Conservation (phyloP, 2,329 filamentous ascomycete species). For the Penicillium janthinellum region DNA sequence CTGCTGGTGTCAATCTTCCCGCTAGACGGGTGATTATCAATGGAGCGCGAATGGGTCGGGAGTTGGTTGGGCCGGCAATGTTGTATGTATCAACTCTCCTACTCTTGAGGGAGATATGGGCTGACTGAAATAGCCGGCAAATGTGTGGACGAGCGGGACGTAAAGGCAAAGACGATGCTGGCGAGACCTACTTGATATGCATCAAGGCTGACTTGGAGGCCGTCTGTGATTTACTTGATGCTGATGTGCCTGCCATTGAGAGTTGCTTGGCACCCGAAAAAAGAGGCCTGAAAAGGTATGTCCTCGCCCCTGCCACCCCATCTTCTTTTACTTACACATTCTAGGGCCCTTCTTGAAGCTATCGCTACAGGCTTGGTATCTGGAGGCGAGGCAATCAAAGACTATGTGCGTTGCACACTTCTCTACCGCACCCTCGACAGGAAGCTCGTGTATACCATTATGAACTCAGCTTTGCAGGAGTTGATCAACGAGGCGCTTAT, state of each 20-base stretch:
- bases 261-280: conserved; percentile 71
- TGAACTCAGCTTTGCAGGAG: conserved; percentile 62
- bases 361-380: conserved; percentile 69
- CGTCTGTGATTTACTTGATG: conserved; percentile 70
- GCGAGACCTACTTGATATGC: conserved; percentile 77
- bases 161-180: conserved; percentile 75
- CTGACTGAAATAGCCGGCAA: conserved; percentile 57
- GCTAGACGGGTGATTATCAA: conserved; percentile 75
- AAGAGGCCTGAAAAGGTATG: conserved; percentile 65
- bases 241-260: conserved; percentile 68
- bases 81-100: conserved; percentile 47
- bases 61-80: conserved; percentile 77
- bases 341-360: conserved; percentile 69
- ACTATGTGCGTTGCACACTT: conserved; percentile 70
- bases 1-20: conserved; percentile 77
- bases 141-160: conserved; percentile 78
- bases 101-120: neutral
- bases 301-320: neutral
- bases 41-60: conserved; percentile 73
- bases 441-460: conserved; percentile 54
- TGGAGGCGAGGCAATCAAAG: conserved; percentile 63
- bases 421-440: conserved; percentile 60
- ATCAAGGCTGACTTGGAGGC: conserved; percentile 67
- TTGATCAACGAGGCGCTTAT: conserved; percentile 61
- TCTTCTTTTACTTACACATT: conserved; percentile 10